Percentiles rank a stretch among this genome's conserved stretches.
Conservation (phyloP, 768 basidiomycete genomes). For the Paxillus ammoniavirescens region DNA sequence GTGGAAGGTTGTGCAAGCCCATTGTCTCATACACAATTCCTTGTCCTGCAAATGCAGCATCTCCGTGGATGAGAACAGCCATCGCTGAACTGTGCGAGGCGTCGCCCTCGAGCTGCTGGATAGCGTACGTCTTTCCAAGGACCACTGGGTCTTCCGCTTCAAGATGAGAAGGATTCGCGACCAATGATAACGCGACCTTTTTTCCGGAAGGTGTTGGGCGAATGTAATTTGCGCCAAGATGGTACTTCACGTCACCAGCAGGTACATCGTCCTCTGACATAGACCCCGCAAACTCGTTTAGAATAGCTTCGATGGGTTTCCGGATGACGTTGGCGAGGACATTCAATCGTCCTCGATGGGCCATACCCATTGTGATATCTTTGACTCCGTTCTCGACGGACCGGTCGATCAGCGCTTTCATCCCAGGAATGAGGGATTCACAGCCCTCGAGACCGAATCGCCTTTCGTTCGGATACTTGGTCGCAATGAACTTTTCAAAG, state of each 20-base stretch:
- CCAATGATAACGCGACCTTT: slow-evolving; percentile 90
- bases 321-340: slow-evolving; percentile 95
- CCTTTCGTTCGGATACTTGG: slow-evolving; percentile 97
- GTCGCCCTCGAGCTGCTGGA: slow-evolving; percentile 90
- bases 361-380: slow-evolving; percentile 94
- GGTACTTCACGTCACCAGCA: slow-evolving; percentile 97
- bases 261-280: slow-evolving; percentile 64
- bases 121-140: slow-evolving; percentile 90
- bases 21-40: slow-evolving; percentile 97
- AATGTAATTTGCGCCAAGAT: slow-evolving; percentile 95
- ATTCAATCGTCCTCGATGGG: slow-evolving; percentile 94
- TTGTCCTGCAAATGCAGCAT: slow-evolving; percentile 95
- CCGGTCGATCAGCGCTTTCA: slow-evolving; percentile 97
- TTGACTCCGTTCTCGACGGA: slow-evolving; percentile 93
- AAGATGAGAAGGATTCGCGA: slow-evolving; percentile 94
- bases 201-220: slow-evolving; percentile 94
- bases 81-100: slow-evolving; percentile 80
- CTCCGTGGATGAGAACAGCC: slow-evolving; percentile 93
- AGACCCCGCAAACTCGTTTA: slow-evolving; percentile 90
- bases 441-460: slow-evolving; percentile 96
- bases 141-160: slow-evolving; percentile 95
- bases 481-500: slow-evolving; percentile 95
- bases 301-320: slow-evolving; percentile 92
- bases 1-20: slow-evolving; percentile 90
- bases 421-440: slow-evolving; percentile 91